Conservation (phyloP, 1,139 yeast species). For the Kluyveromyces sp. region DNA sequence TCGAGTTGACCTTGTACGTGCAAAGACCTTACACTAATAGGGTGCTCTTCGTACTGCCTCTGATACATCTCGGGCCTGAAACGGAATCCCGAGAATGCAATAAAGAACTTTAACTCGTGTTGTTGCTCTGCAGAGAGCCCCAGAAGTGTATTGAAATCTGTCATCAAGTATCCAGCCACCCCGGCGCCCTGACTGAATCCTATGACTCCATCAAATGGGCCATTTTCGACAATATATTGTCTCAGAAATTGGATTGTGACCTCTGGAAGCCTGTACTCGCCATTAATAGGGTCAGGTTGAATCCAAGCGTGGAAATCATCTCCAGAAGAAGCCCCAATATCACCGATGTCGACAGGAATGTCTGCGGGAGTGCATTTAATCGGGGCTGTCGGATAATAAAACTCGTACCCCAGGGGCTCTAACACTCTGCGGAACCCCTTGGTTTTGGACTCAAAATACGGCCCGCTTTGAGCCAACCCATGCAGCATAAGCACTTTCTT, state of each 20-base stretch:
- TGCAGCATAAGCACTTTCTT: conserved; percentile 44
- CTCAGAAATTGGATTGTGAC: conserved; percentile 13
- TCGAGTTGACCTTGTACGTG: conserved; percentile 86
- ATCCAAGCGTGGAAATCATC: conserved; percentile 29
- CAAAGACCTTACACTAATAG: conserved; percentile 49
- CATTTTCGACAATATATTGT: conserved; percentile 39
- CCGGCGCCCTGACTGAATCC: conserved; percentile 97
- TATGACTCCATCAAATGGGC: conserved; percentile 79
- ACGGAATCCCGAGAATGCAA: conserved; percentile 73
- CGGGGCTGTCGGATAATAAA: conserved; percentile 72
- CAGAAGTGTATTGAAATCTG: conserved; percentile 36
- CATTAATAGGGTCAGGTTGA: conserved; percentile 19
- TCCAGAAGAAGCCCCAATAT: conserved; percentile 9
- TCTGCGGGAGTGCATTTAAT: conserved; percentile 25
- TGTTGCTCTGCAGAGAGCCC: conserved; percentile 29
- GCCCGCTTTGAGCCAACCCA: conserved; percentile 62
- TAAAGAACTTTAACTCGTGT: conserved; percentile 56
- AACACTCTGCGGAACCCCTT: conserved; percentile 64
- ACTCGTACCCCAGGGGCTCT: conserved; percentile 54
- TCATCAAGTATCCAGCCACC: conserved; percentile 51
- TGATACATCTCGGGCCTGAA: conserved; percentile 49
- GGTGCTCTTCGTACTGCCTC: conserved; percentile 38
- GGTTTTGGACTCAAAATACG: conserved; percentile 65
- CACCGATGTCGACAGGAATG: conserved; percentile 20
- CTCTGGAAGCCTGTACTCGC: conserved; percentile 11